A percentile compares a stretch with the other conserved stretches of the same genome.
phyloP scores from a whole-genome alignment of 805 yeast genomes.

The Starmerella vaccinii region DNA sequence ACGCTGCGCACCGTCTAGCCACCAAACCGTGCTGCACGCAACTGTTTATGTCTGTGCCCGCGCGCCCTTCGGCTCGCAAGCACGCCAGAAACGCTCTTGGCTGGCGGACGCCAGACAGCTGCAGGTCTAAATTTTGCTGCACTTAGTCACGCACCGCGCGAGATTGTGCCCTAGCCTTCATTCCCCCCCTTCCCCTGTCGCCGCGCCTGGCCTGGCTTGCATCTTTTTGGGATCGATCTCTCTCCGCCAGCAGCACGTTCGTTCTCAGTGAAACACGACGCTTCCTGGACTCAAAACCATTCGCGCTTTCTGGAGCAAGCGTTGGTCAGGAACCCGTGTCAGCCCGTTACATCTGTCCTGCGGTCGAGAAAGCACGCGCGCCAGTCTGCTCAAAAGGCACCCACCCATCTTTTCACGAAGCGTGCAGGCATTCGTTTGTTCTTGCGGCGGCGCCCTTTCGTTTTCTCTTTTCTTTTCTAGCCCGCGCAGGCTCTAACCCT shows the following conservation, averaged over 20 bases:
- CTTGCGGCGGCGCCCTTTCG: constrained; percentile 3
- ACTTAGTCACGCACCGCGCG: constrained; percentile 2
- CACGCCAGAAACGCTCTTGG: no score
- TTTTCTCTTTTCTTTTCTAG: no score
- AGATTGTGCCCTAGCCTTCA: constrained; percentile 3
- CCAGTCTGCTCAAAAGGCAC: neutral
- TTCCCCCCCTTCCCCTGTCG: constrained; percentile 3
- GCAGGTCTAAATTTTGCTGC: neutral
- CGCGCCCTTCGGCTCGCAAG: no score
- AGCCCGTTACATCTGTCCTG: neutral
- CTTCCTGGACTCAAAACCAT: neutral
- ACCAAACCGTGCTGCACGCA: no score
- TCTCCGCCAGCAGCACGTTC: neutral
- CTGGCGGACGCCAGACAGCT: no score
- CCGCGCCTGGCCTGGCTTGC: constrained; percentile 1
- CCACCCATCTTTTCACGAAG: neutral
- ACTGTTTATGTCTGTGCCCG: no score
- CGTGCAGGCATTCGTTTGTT: constrained; percentile 2
- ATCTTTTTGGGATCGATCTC: constrained; percentile 5
- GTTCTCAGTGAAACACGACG: neutral
- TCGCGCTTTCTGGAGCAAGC: neutral
- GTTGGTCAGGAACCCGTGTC: neutral
- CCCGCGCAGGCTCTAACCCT: neutral
- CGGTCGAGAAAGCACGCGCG: neutral
- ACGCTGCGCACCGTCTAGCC: no score